These are phyloP conservation scores for Wallacemonas sp. DNA, from an alignment of 208 protist genomes.

Conservation along the genomic window DNA sequence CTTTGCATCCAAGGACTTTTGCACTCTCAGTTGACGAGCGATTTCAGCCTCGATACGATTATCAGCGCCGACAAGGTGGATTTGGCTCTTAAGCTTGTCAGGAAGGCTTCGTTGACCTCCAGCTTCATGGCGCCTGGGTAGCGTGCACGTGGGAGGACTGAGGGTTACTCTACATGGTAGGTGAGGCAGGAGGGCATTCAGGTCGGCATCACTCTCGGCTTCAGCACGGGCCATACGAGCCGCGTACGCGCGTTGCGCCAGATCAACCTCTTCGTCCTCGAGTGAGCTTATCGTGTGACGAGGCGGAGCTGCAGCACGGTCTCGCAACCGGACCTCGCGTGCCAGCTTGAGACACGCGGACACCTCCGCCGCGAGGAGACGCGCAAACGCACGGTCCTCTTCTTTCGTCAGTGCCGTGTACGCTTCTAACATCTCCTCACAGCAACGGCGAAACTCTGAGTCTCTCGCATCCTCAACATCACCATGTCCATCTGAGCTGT, in stretches of 20 bases:
- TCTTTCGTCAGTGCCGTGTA: background rate
- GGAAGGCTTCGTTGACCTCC: too few relatives aligned
- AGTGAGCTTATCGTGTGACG: background rate
- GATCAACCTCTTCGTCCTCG: constrained; percentile 1
- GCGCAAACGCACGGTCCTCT: background rate
- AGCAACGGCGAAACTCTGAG: background rate
- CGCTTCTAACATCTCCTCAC: background rate
- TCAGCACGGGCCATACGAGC: constrained; percentile 7
- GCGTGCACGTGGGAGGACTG: background rate
- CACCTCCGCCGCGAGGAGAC: background rate
- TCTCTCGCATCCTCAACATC: too few relatives aligned
- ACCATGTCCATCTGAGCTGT: too few relatives aligned
- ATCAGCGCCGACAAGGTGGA: background rate
- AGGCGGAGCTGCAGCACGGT: background rate
- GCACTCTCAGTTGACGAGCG: background rate
- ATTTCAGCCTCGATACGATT: constrained; percentile 7
- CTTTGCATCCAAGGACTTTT: background rate
- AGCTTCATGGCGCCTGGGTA: background rate
- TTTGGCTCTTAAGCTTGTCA: background rate
- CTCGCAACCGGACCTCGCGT: background rate
- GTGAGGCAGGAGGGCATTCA: background rate
- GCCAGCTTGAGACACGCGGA: background rate
- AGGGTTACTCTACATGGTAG: background rate
- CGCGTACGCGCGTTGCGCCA: background rate
- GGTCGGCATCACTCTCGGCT: background rate